Base-by-base conservation (phyloP, 2,329 filamentous ascomycete species). In the Fusarium torulosum region DNA sequence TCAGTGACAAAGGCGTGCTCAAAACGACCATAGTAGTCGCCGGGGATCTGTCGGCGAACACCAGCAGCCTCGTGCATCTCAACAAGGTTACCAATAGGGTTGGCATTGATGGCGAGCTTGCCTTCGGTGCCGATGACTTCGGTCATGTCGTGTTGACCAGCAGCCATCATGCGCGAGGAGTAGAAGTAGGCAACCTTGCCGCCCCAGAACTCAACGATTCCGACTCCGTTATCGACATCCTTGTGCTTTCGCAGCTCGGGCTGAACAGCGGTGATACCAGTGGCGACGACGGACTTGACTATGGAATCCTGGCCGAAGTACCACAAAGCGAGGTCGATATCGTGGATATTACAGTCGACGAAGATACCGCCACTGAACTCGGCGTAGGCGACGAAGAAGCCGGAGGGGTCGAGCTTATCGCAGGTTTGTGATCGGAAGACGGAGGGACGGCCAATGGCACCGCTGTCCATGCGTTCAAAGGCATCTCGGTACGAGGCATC, bases 321-420 rank as follows among this genome's bases (percentile, higher is more conserved):
- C 76, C 76, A 78, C 29, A 78, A 62, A 0, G 76, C 71, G 29
- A 78, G 72, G 50, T 78, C 76, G 46, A 91, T 91, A 70, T 91
- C 90, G 79, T 91, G 90, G 72, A 91, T 87, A 51, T 86, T 87
- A 79, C 87, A 90, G 79, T 91, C 90, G 58, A 91, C 89, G 70
- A 91, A 91, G 74, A 91, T 90, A 21, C 89, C 89, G 33, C 90
- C 89, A 3, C 81, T 85, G 77, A 86, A 88, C 69, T 88, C 81
- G 14, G 89, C 87, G 76, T 91, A 91, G 29, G 83, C 81, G 54
- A 91, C 88, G 75, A 91, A 91, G 82, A 91, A 91, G 49, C 89
- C 89, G 0, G 82, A 83, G 0, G 88, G 86, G 67, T 91, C 88
- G 63, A 87, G 84, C 75, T 87, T 90, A 77, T 91, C 89, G 77